Conservation (phyloP, 192 early-diverging fungal genomes). For the Gorgonomyces haynaldii region DNA sequence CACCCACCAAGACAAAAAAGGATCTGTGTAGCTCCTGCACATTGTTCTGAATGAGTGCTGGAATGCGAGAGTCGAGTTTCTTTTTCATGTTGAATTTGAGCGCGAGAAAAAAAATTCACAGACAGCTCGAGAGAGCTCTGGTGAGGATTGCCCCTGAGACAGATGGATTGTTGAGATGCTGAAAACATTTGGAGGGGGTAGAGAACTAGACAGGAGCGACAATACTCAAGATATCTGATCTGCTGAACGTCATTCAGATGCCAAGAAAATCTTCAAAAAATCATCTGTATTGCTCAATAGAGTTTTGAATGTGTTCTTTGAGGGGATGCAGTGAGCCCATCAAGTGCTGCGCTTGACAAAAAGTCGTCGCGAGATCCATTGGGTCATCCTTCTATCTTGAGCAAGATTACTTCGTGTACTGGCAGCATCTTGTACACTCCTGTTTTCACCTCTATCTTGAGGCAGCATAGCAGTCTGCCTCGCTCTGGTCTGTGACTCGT, state of each 20-base stretch:
- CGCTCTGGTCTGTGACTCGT: neutral
- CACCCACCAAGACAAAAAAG: conserved; percentile 94
- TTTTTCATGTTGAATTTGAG: too few species aligned
- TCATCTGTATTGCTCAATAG: conserved; percentile 14
- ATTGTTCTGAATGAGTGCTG: conserved; percentile 81
- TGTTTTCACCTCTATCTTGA: conserved; percentile 33
- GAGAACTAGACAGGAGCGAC: too few species aligned
- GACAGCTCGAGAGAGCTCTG: too few species aligned
- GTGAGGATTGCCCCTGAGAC: too few species aligned
- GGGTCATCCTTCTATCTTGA: conserved; percentile 14
- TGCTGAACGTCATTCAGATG: too few species aligned
- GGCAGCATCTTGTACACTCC: conserved; percentile 32
- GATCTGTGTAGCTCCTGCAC: conserved; percentile 85
- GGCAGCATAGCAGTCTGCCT: conserved; percentile 25
- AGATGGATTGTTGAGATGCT: too few species aligned
- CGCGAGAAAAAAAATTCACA: too few species aligned
- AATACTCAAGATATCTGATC: too few species aligned
- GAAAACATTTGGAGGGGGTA: too few species aligned
- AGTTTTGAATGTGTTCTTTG: conserved; percentile 12
- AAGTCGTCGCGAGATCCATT: conserved; percentile 10
- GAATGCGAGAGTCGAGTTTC: conserved; percentile 87
- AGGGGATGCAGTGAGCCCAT: conserved; percentile 10
- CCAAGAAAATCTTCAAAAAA: too few species aligned
- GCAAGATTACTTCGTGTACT: conserved; percentile 24
- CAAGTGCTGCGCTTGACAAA: conserved; percentile 12